phyloP scores from a whole-genome alignment of 1,139 yeast species.

The Suhomyces ambrosiae region DNA sequence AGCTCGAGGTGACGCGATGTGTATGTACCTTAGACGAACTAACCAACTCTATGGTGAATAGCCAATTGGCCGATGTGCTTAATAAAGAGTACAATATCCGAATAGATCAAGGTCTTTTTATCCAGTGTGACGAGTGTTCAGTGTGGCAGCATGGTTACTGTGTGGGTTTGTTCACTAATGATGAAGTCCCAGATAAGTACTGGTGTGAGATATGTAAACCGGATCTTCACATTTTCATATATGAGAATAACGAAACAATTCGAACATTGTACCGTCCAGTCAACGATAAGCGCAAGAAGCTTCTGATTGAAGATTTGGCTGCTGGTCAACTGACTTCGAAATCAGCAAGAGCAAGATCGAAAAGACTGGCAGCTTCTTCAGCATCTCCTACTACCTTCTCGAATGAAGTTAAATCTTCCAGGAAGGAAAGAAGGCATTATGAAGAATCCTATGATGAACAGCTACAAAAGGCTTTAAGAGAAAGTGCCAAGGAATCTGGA shows the following conservation, averaged over 20 bases:
- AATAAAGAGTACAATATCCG: constrained; percentile 59
- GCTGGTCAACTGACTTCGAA: constrained; percentile 19
- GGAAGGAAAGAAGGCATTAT: constrained; percentile 39
- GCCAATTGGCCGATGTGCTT: constrained; percentile 47
- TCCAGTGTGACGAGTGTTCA: constrained; percentile 88
- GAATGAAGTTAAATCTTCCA: constrained; percentile 25
- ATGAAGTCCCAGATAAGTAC: constrained; percentile 85
- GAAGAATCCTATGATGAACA: constrained; percentile 69
- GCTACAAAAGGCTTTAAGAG: constrained; percentile 68
- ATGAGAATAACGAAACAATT: constrained; percentile 33
- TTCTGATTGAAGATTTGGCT: constrained; percentile 30
- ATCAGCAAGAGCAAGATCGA: constrained; percentile 17
- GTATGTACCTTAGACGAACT: constrained; percentile 81
- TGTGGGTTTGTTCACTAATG: constrained; percentile 75
- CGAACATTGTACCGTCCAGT: constrained; percentile 54
- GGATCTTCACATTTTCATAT: constrained; percentile 62
- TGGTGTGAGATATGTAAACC: constrained; percentile 93
- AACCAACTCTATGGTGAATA: constrained; percentile 36
- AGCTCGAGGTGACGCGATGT: constrained; percentile 83
- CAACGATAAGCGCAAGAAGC: constrained; percentile 48
- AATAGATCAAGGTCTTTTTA: constrained; percentile 75
- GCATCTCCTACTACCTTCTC: constrained; percentile 19
- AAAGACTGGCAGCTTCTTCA: constrained; percentile 14
- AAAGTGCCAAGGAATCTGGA: constrained; percentile 57
- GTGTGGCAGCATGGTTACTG: constrained; percentile 99